Conservation (phyloP, 2,329 filamentous ascomycete genomes). For the Sporothrix brasiliensis region DNA sequence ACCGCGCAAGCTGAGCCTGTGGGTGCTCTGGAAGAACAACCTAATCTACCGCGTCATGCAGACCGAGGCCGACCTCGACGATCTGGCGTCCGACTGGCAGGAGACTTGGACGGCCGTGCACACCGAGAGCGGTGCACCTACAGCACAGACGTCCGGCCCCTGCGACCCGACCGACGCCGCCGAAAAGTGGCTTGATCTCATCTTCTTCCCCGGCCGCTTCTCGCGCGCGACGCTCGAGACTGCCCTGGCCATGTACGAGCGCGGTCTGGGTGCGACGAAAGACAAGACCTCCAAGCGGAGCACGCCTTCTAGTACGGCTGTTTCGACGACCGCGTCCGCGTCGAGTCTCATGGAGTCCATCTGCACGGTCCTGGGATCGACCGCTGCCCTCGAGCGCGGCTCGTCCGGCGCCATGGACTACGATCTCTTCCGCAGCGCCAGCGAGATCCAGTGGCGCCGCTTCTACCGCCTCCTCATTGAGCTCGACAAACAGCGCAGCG, state of each 20-base stretch:
- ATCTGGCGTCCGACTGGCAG: slow-evolving; percentile 64
- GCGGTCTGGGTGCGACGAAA: slow-evolving; percentile 55
- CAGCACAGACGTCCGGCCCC: slow-evolving; percentile 60
- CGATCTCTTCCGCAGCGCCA: slow-evolving; percentile 70
- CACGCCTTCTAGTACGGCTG: background rate
- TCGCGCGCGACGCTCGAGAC: slow-evolving; percentile 79
- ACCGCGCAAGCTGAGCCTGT: slow-evolving; percentile 55
- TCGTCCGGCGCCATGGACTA: slow-evolving; percentile 71
- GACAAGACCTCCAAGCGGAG: slow-evolving; percentile 36
- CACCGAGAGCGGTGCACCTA: slow-evolving; percentile 59
- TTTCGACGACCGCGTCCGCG: slow-evolving; percentile 35
- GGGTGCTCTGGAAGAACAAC: slow-evolving; percentile 85
- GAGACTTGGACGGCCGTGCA: slow-evolving; percentile 71
- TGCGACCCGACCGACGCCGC: slow-evolving; percentile 70
- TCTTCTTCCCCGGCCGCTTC: slow-evolving; percentile 83
- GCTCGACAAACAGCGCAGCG: slow-evolving; percentile 81
- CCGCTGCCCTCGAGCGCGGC: slow-evolving; percentile 65
- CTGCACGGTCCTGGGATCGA: slow-evolving; percentile 69
- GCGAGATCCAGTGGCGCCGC: slow-evolving; percentile 83
- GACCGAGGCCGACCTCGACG: slow-evolving; percentile 70
- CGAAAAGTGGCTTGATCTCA: slow-evolving; percentile 83
- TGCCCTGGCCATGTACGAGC: slow-evolving; percentile 78
- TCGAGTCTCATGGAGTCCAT: slow-evolving; percentile 72
- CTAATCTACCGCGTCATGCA: slow-evolving; percentile 74
- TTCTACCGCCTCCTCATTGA: slow-evolving; percentile 86